These are phyloP conservation scores for Colletotrichum viniferum DNA, from an alignment of 2,329 filamentous ascomycete genomes.

Conservation along the genomic window DNA sequence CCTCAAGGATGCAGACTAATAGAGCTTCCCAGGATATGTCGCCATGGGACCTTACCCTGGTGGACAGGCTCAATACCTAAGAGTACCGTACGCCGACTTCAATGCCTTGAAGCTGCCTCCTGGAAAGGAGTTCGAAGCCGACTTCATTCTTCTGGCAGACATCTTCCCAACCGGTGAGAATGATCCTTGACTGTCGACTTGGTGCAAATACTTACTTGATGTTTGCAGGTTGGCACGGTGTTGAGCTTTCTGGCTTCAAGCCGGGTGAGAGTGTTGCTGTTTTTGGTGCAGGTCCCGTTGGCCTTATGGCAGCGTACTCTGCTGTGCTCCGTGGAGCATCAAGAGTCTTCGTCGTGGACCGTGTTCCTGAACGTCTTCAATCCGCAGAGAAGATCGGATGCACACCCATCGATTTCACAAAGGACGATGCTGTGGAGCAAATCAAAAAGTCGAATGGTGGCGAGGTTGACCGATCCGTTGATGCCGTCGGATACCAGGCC, in stretches of 20 bases:
- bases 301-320: constrained; percentile 70
- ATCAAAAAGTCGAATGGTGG: constrained; percentile 63
- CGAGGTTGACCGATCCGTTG: constrained; percentile 64
- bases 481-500: constrained; percentile 71
- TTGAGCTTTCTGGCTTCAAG: constrained; percentile 62
- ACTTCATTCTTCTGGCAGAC: constrained; percentile 56
- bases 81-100: constrained; percentile 71
- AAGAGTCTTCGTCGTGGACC: constrained; percentile 66
- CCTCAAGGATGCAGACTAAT: background rate
- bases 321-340: constrained; percentile 65
- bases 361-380: constrained; percentile 61
- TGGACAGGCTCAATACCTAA: constrained; percentile 66
- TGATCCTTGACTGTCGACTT: background rate
- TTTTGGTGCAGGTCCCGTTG: constrained; percentile 69
- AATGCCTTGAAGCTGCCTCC: constrained; percentile 66
- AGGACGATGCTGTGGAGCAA: constrained; percentile 62
- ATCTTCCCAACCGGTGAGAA: constrained; percentile 36
- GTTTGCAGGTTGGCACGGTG: constrained; percentile 55
- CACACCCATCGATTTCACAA: constrained; percentile 64
- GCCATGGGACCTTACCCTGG: constrained; percentile 58
- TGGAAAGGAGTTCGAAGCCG: constrained; percentile 64
- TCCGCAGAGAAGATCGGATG: constrained; percentile 67
- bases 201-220: background rate
- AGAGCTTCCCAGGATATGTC: constrained; percentile 51
- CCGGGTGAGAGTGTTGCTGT: constrained; percentile 67